A percentile compares a stretch with the other conserved stretches of the same genome.
Conservation (phyloP, 768 basidiomycete genomes). For the Candolleomyces eurysporus region DNA sequence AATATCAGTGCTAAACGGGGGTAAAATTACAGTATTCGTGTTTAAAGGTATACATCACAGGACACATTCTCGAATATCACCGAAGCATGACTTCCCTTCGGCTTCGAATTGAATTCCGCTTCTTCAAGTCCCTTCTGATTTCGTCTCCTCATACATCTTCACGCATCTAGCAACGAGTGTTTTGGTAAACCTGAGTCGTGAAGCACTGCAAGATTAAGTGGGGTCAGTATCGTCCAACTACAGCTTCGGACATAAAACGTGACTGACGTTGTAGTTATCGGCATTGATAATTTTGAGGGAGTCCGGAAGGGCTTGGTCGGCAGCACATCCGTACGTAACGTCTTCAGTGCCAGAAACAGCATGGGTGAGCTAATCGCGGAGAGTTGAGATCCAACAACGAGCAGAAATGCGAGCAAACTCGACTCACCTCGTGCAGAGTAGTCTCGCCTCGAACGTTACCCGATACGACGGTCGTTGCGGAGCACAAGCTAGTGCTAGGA, state of each 20-base stretch:
- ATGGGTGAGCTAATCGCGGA: constrained; percentile 34
- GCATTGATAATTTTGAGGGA: constrained; percentile 35
- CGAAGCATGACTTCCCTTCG: too few relatives aligned
- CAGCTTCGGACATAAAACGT: background rate
- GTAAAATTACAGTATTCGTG: too few relatives aligned
- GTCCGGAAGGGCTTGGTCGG: constrained; percentile 37
- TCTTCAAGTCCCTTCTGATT: background rate
- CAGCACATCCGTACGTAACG: constrained; percentile 38
- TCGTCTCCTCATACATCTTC: background rate
- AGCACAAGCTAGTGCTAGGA: constrained; percentile 34
- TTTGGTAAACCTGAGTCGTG: constrained; percentile 42
- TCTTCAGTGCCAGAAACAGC: constrained; percentile 40
- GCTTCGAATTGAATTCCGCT: background rate
- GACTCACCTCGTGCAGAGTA: constrained; percentile 41
- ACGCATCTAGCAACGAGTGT: constrained; percentile 19
- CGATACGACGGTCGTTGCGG: constrained; percentile 39
- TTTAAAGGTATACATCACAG: too few relatives aligned
- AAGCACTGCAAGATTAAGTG: constrained; percentile 32
- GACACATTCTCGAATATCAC: too few relatives aligned
- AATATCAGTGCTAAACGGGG: too few relatives aligned
- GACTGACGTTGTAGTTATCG: constrained; percentile 46
- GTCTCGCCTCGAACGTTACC: constrained; percentile 48
- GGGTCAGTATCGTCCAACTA: background rate
- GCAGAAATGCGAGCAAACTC: too few relatives aligned
- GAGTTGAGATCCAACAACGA: background rate